Evolutionary conservation across 306 rosid species (phyloP).

Genomic region (Pueraria montana): DNA sequence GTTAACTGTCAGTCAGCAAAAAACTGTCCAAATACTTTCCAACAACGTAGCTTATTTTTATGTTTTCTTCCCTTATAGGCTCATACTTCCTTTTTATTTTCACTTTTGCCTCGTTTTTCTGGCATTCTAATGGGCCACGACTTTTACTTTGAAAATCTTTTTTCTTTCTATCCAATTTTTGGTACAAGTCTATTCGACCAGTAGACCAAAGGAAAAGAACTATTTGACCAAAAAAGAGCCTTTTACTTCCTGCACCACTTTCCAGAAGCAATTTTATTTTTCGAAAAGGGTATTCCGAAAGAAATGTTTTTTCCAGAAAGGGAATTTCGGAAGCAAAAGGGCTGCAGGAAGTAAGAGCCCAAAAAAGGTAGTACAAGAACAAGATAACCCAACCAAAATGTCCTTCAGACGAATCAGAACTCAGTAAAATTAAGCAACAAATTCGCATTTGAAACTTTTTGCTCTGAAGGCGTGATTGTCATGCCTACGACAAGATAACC

Average conservation of each 20-base stretch:
- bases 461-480: not conserved
- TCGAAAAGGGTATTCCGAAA: too few species aligned
- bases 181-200: not conserved
- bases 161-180: not conserved
- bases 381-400: conserved; percentile 14
- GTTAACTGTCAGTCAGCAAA: conserved; percentile 18
- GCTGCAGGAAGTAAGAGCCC: too few species aligned
- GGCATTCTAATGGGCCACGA: conserved; percentile 27
- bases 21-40: not conserved
- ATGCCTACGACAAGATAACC: not conserved
- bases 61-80: not conserved
- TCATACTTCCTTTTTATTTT: not conserved
- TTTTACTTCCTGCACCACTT: too few species aligned
- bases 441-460: not conserved
- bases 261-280: too few species aligned
- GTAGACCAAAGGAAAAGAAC: not conserved
- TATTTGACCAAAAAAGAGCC: not conserved
- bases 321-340: too few species aligned
- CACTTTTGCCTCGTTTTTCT: not conserved
- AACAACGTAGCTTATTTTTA: not conserved
- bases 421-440: not conserved
- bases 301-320: too few species aligned
- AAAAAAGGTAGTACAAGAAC: not conserved
- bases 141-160: not conserved
- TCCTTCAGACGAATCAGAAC: conserved; percentile 17